Conservation (phyloP, 192 early-diverging fungal species). For the Mortierella hygrophila region DNA sequence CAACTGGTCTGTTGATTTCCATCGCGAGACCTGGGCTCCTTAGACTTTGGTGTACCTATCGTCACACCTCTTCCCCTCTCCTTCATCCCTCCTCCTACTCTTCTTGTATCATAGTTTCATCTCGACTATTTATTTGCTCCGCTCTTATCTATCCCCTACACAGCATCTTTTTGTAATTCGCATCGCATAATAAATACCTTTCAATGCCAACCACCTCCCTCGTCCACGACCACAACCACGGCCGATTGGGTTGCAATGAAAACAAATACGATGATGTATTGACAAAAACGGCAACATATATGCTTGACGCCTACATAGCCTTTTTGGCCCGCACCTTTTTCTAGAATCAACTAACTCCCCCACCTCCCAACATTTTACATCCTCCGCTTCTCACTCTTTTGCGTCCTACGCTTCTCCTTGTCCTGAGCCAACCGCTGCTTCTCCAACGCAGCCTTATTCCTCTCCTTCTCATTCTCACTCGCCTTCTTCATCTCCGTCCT, state of each 20-base stretch:
- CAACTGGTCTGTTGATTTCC: conserved; percentile 35
- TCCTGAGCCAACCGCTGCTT: conserved; percentile 65
- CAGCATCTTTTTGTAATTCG: not conserved
- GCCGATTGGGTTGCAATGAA: not conserved
- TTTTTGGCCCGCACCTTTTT: not conserved
- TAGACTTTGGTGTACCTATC: not conserved
- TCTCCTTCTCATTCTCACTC: conserved; percentile 65
- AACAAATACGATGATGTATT: not conserved
- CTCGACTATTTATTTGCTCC: not conserved
- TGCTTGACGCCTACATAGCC: not conserved
- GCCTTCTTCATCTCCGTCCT: conserved; percentile 63
- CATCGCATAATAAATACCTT: conserved; percentile 4
- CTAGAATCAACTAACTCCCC: not conserved
- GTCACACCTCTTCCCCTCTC: too few relatives aligned
- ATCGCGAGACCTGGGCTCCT: conserved; percentile 54
- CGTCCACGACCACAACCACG: not conserved
- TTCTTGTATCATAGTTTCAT: not conserved
- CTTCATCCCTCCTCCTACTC: not conserved
- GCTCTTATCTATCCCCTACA: not conserved
- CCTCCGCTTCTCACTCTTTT: conserved; percentile 65
- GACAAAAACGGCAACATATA: not conserved
- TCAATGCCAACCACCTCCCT: not conserved
- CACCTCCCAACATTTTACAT: conserved; percentile 46
- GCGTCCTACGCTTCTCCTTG: conserved; percentile 63
- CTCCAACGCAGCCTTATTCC: conserved; percentile 63